Conservation (phyloP, 768 basidiomycete species). For the Tylopilus balloui region DNA sequence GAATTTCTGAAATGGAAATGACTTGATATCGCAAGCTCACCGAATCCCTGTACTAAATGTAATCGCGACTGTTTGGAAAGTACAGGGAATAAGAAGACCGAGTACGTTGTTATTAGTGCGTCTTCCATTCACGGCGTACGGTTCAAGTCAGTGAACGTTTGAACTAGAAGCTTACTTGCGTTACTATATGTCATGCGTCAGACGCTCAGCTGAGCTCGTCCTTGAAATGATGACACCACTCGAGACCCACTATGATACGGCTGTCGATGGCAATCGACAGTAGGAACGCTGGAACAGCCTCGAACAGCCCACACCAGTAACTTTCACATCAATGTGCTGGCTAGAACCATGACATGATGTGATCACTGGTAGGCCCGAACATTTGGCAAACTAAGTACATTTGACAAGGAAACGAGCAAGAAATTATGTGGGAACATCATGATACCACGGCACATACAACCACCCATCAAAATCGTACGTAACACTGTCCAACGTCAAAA, state of each 20-base stretch:
- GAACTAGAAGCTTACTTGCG: not conserved
- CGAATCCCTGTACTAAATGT: not conserved
- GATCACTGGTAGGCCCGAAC: no score
- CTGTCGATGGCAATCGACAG: not conserved
- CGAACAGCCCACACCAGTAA: not conserved
- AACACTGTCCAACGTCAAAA: not conserved
- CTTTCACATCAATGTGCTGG: not conserved
- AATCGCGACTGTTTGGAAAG: constrained; percentile 8
- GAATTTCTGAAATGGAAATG: not conserved
- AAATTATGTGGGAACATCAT: not conserved
- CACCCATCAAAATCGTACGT: constrained; percentile 14
- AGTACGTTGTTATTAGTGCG: no score
- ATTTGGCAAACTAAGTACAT: no score
- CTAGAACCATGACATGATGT: not conserved
- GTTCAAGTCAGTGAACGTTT: no score
- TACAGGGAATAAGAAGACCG: not conserved
- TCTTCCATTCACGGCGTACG: no score
- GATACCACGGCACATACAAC: not conserved
- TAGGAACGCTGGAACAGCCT: not conserved
- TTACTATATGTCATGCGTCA: no score
- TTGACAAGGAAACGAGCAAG: not conserved
- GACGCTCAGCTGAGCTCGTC: no score
- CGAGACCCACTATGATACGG: no score
- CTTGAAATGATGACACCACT: constrained; percentile 6
- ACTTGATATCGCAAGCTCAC: not conserved